phyloP scores from a whole-genome alignment of 768 basidiomycete genomes.

The Trametes cinnabarina region DNA sequence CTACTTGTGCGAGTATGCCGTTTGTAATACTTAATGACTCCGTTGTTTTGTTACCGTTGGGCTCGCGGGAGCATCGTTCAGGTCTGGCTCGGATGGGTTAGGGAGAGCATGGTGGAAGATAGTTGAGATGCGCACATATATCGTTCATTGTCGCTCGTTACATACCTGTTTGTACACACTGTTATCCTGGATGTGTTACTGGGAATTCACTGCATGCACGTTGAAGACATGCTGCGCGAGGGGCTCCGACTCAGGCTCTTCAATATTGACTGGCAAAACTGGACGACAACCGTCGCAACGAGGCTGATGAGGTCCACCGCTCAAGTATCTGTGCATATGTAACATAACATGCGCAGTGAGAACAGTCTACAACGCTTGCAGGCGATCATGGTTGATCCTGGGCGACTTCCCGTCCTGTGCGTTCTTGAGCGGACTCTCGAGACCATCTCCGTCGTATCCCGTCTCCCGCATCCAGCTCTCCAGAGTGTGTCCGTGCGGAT shows the following conservation, averaged over 20 bases:
- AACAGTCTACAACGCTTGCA: neutral
- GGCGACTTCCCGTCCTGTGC: neutral
- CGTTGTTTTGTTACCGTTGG: slow-evolving; percentile 2
- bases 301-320: too few species aligned
- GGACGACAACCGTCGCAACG: too few species aligned
- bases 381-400: neutral
- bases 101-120: neutral
- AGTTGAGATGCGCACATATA: neutral
- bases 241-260: too few species aligned
- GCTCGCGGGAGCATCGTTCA: neutral
- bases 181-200: neutral
- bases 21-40: slow-evolving; percentile 11
- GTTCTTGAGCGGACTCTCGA: neutral
- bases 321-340: too few species aligned
- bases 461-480: slow-evolving; percentile 42
- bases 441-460: slow-evolving; percentile 24
- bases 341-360: neutral
- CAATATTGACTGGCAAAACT: too few species aligned
- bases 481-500: slow-evolving; percentile 36
- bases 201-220: neutral
- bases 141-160: slow-evolving; percentile 9
- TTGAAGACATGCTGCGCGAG: neutral
- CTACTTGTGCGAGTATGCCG: slow-evolving; percentile 8
- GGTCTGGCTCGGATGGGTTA: neutral
- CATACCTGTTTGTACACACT: slow-evolving; percentile 12